Evolutionary conservation across 345 rosid genomes (phyloP).

Genomic region (Kernera saxatilis): DNA sequence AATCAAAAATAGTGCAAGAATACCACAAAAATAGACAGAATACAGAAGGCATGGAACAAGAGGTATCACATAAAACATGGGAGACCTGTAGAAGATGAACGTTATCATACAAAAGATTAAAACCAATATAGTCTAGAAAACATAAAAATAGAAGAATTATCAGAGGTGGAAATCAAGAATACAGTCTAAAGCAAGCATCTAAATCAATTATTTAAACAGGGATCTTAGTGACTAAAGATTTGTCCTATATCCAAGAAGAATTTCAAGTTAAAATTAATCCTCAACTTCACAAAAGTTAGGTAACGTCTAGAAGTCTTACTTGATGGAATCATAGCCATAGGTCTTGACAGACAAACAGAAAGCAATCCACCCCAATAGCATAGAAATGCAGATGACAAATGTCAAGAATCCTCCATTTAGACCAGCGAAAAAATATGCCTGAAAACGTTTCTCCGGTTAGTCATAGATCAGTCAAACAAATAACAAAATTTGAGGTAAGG

Average conservation of each 20-base stretch:
- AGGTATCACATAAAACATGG: slow-evolving; percentile 57
- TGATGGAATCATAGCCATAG: slow-evolving; percentile 43
- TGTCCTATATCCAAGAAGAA: neutral
- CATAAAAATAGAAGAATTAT: neutral
- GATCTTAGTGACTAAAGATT: neutral
- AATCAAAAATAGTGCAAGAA: slow-evolving; percentile 67
- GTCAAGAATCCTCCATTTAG: slow-evolving; percentile 87
- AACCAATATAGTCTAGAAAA: neutral
- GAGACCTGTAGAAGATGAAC: slow-evolving; percentile 57
- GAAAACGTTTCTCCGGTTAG: slow-evolving; percentile 13
- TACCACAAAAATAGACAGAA: slow-evolving; percentile 72
- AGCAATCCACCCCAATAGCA: slow-evolving; percentile 80
- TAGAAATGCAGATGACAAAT: slow-evolving; percentile 47
- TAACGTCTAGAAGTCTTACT: slow-evolving; percentile 35
- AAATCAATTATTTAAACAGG: neutral
- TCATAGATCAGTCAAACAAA: slow-evolving; percentile 16
- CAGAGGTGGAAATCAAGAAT: neutral
- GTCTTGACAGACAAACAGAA: slow-evolving; percentile 47
- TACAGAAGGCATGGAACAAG: slow-evolving; percentile 70
- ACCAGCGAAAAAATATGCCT: slow-evolving; percentile 81
- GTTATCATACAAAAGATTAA: slow-evolving; percentile 22
- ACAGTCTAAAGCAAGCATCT: neutral
- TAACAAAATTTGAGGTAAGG: neutral
- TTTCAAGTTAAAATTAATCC: neutral
- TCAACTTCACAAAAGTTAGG: neutral